phyloP scores from a whole-genome alignment of 2,329 filamentous ascomycete genomes.

The Penicillium corylophilum region DNA sequence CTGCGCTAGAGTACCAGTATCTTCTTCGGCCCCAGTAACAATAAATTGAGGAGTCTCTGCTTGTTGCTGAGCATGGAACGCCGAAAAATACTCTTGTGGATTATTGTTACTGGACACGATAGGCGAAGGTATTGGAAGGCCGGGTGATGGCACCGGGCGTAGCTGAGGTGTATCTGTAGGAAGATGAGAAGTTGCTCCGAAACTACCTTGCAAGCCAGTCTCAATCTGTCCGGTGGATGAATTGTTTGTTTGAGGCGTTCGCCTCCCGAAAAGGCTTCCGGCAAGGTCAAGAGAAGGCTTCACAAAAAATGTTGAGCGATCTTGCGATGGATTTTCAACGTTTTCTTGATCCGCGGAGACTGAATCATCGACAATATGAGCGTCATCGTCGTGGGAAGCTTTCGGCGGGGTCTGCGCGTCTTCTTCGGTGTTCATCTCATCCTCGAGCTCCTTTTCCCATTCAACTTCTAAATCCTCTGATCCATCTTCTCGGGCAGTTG shows the following conservation, averaged over 20 bases:
- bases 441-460: slow-evolving; percentile 28
- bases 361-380: not conserved
- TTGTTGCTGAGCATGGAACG: slow-evolving; percentile 12
- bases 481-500: slow-evolving; percentile 60
- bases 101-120: slow-evolving; percentile 29
- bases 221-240: not conserved
- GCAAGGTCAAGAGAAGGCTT: slow-evolving; percentile 19
- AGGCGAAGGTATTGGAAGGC: slow-evolving; percentile 42
- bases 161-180: slow-evolving; percentile 40
- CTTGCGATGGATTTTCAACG: slow-evolving; percentile 2
- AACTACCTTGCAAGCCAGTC: not conserved
- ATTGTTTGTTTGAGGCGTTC: slow-evolving; percentile 3
- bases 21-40: not conserved
- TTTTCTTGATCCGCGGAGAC: not conserved
- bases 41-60: slow-evolving; percentile 2
- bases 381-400: not conserved
- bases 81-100: slow-evolving; percentile 34
- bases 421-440: slow-evolving; percentile 17
- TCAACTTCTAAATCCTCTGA: slow-evolving; percentile 30
- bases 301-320: slow-evolving; percentile 11
- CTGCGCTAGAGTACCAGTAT: not conserved
- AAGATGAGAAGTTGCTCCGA: slow-evolving; percentile 11
- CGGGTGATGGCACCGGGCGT: slow-evolving; percentile 40
- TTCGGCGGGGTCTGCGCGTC: slow-evolving; percentile 1
- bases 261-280: slow-evolving; percentile 11